Evolutionary conservation across 2,329 filamentous ascomycete genomes (phyloP).

Genomic region (Pseudogymnoascus sp.): DNA sequence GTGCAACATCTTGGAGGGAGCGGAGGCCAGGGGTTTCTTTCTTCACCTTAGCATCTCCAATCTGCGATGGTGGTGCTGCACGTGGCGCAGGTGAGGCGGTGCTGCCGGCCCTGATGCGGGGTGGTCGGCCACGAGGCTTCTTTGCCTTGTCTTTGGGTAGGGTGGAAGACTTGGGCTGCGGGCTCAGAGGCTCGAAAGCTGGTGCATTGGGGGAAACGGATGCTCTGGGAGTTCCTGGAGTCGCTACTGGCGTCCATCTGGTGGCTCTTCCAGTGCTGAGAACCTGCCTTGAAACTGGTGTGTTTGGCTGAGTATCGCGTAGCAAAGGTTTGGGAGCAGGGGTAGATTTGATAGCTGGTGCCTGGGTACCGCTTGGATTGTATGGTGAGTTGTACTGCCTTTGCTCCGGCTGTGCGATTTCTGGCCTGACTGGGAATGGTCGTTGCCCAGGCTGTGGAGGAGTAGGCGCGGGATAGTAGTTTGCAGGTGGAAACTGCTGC

Average conservation of each 20-base stretch:
- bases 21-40: constrained; percentile 25
- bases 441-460: constrained; percentile 13
- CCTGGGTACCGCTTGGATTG: constrained; percentile 23
- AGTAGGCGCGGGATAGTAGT: constrained; percentile 20
- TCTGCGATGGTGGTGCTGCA: not conserved
- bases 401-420: constrained; percentile 21
- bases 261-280: constrained; percentile 39
- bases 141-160: constrained; percentile 12
- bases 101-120: constrained; percentile 23
- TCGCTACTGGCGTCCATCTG: constrained; percentile 51
- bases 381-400: constrained; percentile 30
- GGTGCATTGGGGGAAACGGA: constrained; percentile 43
- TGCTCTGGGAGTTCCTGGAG: constrained; percentile 49
- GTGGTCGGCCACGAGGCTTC: constrained; percentile 13
- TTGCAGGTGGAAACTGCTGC: constrained; percentile 16
- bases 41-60: constrained; percentile 30
- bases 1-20: constrained; percentile 37
- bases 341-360: constrained; percentile 14
- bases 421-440: constrained; percentile 12
- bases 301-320: constrained; percentile 20
- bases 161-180: constrained; percentile 35
- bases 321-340: constrained; percentile 15
- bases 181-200: constrained; percentile 52
- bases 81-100: constrained; percentile 20
- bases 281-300: constrained; percentile 18